Evolutionary conservation across 306 rosid species (phyloP), one percentile per base, ranked within the genome.

Genomic region (Dalbergia oliveri): DNA sequence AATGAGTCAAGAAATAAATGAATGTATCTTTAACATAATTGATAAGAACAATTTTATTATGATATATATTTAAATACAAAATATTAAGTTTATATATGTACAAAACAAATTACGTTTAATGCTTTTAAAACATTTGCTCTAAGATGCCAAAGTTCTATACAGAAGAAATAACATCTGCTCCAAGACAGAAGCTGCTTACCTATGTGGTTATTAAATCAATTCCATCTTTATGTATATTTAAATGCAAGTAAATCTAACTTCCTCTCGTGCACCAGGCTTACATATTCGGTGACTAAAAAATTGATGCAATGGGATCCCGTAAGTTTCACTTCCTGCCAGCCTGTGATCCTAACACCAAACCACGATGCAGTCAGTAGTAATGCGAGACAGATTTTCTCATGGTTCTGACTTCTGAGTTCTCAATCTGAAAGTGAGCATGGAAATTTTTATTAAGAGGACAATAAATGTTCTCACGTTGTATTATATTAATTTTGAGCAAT

Each of bases 311-410:
- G 73, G 64, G 21, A 76, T 76, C 64, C 64, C 47, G 56, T 35
- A 9, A 76, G 51, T 18, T 50, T 41, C 53, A 50, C 54, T 66
- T 35, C 13, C 18, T 11, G 77, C 77, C 71, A 69, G 77, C 33
- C 82, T 79, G 71, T 79, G 44, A 69, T 59, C 53, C 33, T 8
- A 16, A 69, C 6, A 58, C 41, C 53, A 59, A 79, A 69, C 63
- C 41, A 59, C 44, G 39, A 8, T 51, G 73, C 23, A 26, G 66
- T 80, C 56, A 79, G 34, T 15, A 26, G 49, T 45, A 11, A 45
- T 63, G 79, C n/a, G 51, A 73, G 79, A 73, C 79, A 80, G 43
- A 39, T 73, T 80, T 73, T 73, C 75, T 72, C n/a, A 50, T 15
- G 78, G 44, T 73, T 56, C 50, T 57, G 85, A 67, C 2, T 57